phyloP scores from a whole-genome alignment of 306 rosid species.

The Hippophae tibetana region DNA sequence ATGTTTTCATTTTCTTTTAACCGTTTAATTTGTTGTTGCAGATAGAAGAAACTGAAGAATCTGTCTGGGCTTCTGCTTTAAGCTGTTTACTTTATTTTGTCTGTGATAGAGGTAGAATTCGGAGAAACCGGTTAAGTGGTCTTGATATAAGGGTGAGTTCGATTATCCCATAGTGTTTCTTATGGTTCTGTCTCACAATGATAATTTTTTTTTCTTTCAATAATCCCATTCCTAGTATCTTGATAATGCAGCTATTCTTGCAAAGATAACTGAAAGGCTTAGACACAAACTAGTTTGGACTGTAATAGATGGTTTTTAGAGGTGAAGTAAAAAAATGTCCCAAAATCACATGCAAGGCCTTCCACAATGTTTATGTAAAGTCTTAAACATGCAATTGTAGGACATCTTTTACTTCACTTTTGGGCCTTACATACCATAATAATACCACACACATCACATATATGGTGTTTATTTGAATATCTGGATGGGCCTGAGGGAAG shows the following conservation, averaged over 20 bases:
- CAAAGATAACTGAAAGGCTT: no score
- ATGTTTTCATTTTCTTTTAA: not conserved
- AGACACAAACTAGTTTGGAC: no score
- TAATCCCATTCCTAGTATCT: not conserved
- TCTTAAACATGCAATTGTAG: no score
- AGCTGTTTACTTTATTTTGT: slow-evolving; percentile 98
- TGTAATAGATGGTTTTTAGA: no score
- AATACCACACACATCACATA: no score
- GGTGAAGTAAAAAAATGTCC: no score
- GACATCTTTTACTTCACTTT: no score
- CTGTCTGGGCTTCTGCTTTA: slow-evolving; percentile 97
- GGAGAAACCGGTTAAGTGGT: slow-evolving; percentile 73
- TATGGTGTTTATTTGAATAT: no score
- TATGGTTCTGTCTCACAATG: slow-evolving; percentile 12
- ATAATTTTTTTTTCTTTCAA: not conserved
- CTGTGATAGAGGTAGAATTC: slow-evolving; percentile 81
- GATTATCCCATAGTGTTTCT: slow-evolving; percentile 5
- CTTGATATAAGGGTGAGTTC: slow-evolving; percentile 94
- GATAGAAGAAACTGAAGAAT: slow-evolving; percentile 88
- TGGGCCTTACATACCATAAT: no score
- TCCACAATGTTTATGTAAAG: no score
- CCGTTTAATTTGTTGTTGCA: slow-evolving; percentile 25
- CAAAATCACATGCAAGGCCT: no score
- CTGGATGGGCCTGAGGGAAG: no score
- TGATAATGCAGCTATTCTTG: not conserved